These are phyloP conservation scores for Coriolopsis trogii DNA, from an alignment of 1,284 basidiomycete species.

Conservation along the genomic window DNA sequence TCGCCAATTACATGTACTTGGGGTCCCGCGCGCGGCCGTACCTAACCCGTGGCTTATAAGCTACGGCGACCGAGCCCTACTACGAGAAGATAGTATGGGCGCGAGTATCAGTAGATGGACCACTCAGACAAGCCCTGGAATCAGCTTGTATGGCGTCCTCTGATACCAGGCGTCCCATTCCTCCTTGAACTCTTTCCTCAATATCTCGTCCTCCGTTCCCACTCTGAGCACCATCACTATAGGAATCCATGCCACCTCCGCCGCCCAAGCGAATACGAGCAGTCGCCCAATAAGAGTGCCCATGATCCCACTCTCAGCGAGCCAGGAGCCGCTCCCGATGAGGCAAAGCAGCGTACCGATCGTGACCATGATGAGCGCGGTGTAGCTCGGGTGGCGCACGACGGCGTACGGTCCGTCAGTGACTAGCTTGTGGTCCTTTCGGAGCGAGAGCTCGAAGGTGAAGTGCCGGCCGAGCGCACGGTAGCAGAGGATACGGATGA, in stretches of 20 bases:
- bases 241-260: constrained; percentile 16
- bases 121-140: constrained; percentile 15
- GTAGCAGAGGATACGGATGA: constrained; percentile 26
- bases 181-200: constrained; percentile 21
- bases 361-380: constrained; percentile 19
- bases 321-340: constrained; percentile 20
- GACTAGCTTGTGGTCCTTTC: constrained; percentile 25
- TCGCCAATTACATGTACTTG: too few relatives aligned
- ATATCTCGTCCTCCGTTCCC: constrained; percentile 18
- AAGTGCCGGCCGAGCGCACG: constrained; percentile 27
- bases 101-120: too few relatives aligned
- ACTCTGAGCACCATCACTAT: constrained; percentile 16
- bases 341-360: constrained; percentile 15
- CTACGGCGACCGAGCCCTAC: too few relatives aligned
- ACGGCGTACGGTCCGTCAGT: constrained; percentile 28
- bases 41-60: too few relatives aligned
- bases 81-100: too few relatives aligned
- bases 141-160: constrained; percentile 23
- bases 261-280: constrained; percentile 14
- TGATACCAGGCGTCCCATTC: constrained; percentile 21
- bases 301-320: constrained; percentile 19
- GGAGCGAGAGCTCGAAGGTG: constrained; percentile 29
- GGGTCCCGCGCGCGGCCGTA: too few relatives aligned
- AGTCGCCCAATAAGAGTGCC: constrained; percentile 11
- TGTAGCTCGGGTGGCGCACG: constrained; percentile 30